Evolutionary conservation across 345 rosid species (phyloP).

Genomic region (Litchi chinensis): DNA sequence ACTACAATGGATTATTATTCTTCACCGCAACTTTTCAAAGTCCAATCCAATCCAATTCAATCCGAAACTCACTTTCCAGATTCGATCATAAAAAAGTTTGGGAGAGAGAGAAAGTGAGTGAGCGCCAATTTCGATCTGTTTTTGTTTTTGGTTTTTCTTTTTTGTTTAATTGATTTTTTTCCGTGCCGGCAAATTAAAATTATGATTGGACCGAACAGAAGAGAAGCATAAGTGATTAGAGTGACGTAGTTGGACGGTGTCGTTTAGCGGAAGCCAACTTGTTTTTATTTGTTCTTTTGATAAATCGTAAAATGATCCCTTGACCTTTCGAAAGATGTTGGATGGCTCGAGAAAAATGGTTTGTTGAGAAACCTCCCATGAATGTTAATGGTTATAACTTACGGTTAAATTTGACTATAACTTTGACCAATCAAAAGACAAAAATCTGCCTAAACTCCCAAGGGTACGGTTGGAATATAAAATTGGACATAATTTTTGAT

Average conservation of each 20-base stretch:
- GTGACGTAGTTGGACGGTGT: neutral
- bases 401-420: too few species aligned
- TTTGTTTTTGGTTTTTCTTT: neutral
- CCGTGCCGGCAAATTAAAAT: neutral
- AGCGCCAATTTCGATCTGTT: slow-evolving; percentile 55
- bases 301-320: too few species aligned
- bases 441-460: too few species aligned
- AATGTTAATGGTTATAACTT: too few species aligned
- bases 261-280: neutral
- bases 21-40: neutral
- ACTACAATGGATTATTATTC: neutral
- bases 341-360: too few species aligned
- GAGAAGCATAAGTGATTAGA: neutral
- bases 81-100: neutral
- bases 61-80: slow-evolving; percentile 1
- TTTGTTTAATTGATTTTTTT: neutral
- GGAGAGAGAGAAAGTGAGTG: slow-evolving; percentile 15
- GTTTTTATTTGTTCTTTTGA: neutral
- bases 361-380: too few species aligned
- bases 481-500: too few species aligned
- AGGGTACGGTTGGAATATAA: too few species aligned
- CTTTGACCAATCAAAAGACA: too few species aligned
- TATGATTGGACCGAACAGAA: neutral
- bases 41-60: too few species aligned
- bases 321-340: too few species aligned